Percentiles rank a stretch among this genome's conserved stretches.
Conservation (phyloP, 305 asterid species). For the Fraxinus angustifolia region DNA sequence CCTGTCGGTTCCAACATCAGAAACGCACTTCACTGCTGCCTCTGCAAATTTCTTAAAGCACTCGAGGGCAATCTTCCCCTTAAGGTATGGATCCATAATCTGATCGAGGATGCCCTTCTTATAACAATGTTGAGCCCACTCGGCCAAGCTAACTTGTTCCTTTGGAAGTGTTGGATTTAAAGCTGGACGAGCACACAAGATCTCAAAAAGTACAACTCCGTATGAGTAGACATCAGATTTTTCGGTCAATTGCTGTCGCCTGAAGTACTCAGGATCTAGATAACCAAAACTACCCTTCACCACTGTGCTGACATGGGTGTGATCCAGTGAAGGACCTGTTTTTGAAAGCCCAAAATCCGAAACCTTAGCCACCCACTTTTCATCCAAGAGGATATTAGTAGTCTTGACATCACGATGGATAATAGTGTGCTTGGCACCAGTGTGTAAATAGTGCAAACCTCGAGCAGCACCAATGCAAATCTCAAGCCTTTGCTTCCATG, state of each 20-base stretch:
- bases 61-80: slow-evolving; percentile 85
- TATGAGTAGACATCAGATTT: slow-evolving; percentile 85
- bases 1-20: slow-evolving; percentile 77
- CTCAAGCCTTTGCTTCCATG: slow-evolving; percentile 91
- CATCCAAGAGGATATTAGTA: slow-evolving; percentile 82
- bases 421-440: slow-evolving; percentile 82
- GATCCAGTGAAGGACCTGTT: slow-evolving; percentile 80
- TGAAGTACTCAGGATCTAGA: slow-evolving; percentile 76
- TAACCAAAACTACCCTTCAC: slow-evolving; percentile 88
- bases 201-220: slow-evolving; percentile 85
- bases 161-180: slow-evolving; percentile 76
- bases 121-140: slow-evolving; percentile 83
- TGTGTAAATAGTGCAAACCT: slow-evolving; percentile 85
- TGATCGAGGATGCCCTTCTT: slow-evolving; percentile 76
- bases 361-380: slow-evolving; percentile 89
- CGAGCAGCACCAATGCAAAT: slow-evolving; percentile 92
- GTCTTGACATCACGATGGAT: slow-evolving; percentile 94
- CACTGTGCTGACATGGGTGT: slow-evolving; percentile 86
- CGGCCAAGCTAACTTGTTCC: slow-evolving; percentile 90
- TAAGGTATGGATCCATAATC: slow-evolving; percentile 74
- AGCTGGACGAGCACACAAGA: slow-evolving; percentile 85
- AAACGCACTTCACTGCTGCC: slow-evolving; percentile 88
- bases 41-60: slow-evolving; percentile 81
- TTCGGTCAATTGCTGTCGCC: slow-evolving; percentile 77
- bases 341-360: slow-evolving; percentile 86